phyloP scores from a whole-genome alignment of 2,329 filamentous ascomycete genomes.

The Talaromyces sp. region DNA sequence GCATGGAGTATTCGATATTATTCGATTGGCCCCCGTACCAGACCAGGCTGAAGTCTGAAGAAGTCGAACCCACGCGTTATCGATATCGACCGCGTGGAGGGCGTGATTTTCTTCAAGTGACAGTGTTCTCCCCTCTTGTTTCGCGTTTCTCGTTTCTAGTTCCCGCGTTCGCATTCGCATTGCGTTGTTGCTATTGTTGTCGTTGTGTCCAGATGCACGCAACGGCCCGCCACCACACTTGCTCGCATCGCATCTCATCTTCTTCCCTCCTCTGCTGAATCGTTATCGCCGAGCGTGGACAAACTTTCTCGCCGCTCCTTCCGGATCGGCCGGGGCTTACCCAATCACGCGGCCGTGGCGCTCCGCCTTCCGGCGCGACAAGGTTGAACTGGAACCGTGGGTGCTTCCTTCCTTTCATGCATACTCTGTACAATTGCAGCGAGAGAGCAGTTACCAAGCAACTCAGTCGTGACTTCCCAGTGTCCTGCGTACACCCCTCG shows the following conservation, averaged over 20 bases:
- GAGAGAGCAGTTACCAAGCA: too few relatives aligned
- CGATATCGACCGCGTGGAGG: background rate
- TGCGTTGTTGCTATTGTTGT: too few relatives aligned
- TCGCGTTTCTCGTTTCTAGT: background rate
- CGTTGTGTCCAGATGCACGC: too few relatives aligned
- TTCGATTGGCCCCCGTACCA: too few relatives aligned
- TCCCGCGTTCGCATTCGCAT: too few relatives aligned
- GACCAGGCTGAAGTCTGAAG: background rate
- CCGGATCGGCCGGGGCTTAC: background rate
- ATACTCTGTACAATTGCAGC: background rate
- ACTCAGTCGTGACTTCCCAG: too few relatives aligned
- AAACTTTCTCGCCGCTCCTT: constrained; percentile 1
- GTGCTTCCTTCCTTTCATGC: background rate
- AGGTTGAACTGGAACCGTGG: background rate
- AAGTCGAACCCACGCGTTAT: background rate
- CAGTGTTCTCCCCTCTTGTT: background rate
- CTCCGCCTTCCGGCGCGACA: background rate
- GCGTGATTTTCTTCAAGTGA: background rate
- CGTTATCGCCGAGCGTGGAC: background rate
- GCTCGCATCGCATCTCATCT: too few relatives aligned
- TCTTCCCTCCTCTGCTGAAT: too few relatives aligned
- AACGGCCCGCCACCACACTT: too few relatives aligned
- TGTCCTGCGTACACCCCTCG: background rate
- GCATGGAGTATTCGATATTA: too few relatives aligned
- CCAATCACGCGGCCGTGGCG: constrained; percentile 1